Evolutionary conservation across 1,284 basidiomycete genomes (phyloP).

Genomic region (Puccinia horiana): DNA sequence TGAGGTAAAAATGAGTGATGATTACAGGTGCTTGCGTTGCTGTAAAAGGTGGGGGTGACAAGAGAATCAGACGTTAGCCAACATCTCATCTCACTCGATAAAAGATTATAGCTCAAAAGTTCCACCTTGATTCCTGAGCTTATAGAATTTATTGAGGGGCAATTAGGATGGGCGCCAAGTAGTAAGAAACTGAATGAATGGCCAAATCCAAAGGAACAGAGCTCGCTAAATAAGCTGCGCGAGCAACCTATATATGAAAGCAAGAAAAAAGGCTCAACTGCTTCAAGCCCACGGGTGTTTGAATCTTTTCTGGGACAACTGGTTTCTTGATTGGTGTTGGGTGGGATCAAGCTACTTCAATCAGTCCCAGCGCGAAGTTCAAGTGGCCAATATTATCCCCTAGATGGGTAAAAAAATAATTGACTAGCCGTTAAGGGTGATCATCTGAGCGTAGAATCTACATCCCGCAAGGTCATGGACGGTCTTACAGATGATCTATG

Average conservation of each 20-base stretch:
- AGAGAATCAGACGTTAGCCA: background rate
- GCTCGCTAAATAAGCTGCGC: background rate
- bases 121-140: background rate
- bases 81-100: background rate
- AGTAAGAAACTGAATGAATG: too few relatives aligned
- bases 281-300: background rate
- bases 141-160: background rate
- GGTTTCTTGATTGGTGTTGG: background rate
- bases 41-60: background rate
- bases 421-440: background rate
- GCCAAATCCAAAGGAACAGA: background rate
- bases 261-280: background rate
- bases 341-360: background rate
- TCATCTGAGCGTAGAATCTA: background rate
- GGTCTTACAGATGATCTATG: background rate
- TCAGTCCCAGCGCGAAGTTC: background rate
- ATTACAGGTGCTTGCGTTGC: background rate
- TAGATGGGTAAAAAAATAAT: background rate
- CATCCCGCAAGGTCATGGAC: background rate
- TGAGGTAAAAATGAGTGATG: background rate
- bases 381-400: background rate
- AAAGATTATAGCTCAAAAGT: background rate
- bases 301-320: constrained; percentile 9
- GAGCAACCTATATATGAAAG: background rate
- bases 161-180: too few relatives aligned